Base-by-base conservation (phyloP, 2,329 filamentous ascomycete species). In the Neophaeococcomyces aloes region DNA sequence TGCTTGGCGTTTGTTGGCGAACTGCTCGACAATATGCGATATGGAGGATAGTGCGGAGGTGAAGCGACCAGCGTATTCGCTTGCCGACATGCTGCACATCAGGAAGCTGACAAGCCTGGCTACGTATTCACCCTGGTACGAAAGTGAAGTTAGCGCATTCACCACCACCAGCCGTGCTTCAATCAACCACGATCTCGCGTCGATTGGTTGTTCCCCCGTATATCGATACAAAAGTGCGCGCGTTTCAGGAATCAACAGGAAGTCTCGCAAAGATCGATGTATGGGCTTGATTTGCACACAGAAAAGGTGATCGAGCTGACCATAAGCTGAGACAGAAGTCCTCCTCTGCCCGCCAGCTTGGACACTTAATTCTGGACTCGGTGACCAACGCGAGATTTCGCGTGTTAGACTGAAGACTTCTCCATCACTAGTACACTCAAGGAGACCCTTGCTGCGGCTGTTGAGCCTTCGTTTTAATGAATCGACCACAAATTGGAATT, bases 391-490 rank as follows among this genome's bases (percentile, higher is more conserved):
- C 7, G 7, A 14, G 3, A 15, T 14, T 4, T 25, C 25, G 18
- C 14, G 18, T 4, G 18, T 8, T 4, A 23, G 13, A 11, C 7
- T 33, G 5, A 5, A 6, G 15, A 5, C 30, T 13, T 14, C 15
- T 5, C 15, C 30, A 7, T 33, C 30, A 5, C 10, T 15, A 15
- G 19, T 27, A 40, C 10, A 30, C 30, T 35, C 40, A 11, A 42
- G 31, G 3, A 42, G 17, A 5, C 40, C 40, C 35, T 33, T 42
- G 30, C 40, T 35, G 8, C 40, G 29, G 19, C 40, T 42, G n/a
- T 14, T 35, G 18, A 42, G 19, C 21, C 30, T 39, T 3, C 42
- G 35, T 13, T 11, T 7, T 6, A 29, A 8, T 6, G 21, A 18
- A 15, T 40, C 42, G 11, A 41, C 8, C 18, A 11, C 6, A 3